Evolutionary conservation across 2,329 filamentous ascomycete species (phyloP).

Genomic region (Fusarium decemcellulare): DNA sequence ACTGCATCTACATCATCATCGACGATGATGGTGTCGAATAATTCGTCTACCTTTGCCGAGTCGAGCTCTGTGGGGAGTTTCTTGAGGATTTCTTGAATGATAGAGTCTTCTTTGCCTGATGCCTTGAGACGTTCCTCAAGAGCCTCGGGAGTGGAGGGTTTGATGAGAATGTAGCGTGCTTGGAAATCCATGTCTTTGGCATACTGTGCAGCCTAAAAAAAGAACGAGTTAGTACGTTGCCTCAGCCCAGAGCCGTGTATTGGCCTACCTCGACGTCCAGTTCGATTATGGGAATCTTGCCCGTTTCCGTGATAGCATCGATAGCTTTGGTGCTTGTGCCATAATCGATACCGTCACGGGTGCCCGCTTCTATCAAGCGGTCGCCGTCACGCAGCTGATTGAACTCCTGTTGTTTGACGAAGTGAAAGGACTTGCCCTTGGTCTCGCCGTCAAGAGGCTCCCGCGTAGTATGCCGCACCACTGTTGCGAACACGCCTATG

Average conservation of each 20-base stretch:
- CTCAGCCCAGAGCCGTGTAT: neutral
- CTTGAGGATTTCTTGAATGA: slow-evolving; percentile 43
- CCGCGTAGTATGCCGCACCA: slow-evolving; percentile 69
- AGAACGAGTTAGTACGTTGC: slow-evolving; percentile 5
- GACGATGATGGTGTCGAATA: slow-evolving; percentile 48
- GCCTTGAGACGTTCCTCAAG: slow-evolving; percentile 48
- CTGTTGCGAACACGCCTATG: slow-evolving; percentile 74
- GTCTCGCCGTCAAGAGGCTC: slow-evolving; percentile 64
- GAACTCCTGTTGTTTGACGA: slow-evolving; percentile 70
- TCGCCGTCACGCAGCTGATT: slow-evolving; percentile 72
- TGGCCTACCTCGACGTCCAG: slow-evolving; percentile 66
- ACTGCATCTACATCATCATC: slow-evolving; percentile 47
- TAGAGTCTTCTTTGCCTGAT: slow-evolving; percentile 42
- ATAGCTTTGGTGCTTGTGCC: slow-evolving; percentile 70
- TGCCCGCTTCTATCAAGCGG: slow-evolving; percentile 70
- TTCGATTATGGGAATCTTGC: slow-evolving; percentile 72
- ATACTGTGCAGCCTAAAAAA: slow-evolving; percentile 65
- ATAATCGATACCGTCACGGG: slow-evolving; percentile 64
- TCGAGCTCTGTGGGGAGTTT: slow-evolving; percentile 43
- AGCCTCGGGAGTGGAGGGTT: slow-evolving; percentile 54
- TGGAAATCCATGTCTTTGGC: slow-evolving; percentile 70
- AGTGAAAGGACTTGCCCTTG: slow-evolving; percentile 67
- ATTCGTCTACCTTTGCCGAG: slow-evolving; percentile 41
- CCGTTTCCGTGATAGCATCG: slow-evolving; percentile 64
- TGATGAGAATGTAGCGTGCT: slow-evolving; percentile 69